phyloP scores from a whole-genome alignment of 345 rosid species.

The Aquilaria sinensis region DNA sequence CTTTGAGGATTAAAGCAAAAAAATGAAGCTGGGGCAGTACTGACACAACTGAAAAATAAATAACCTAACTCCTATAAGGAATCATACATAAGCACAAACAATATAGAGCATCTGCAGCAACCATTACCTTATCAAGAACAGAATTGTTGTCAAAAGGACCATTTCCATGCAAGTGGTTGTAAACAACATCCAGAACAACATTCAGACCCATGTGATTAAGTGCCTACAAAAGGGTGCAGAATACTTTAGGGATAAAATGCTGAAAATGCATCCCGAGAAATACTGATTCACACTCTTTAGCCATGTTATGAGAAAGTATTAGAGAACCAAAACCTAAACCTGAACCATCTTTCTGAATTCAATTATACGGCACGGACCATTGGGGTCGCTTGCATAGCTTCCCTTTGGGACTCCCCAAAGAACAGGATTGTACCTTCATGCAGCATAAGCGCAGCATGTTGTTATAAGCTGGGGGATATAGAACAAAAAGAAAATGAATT shows the following conservation, averaged over 20 bases:
- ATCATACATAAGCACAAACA: not conserved
- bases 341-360: constrained; percentile 96
- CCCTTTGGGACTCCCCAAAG: constrained; percentile 98
- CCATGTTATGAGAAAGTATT: not conserved
- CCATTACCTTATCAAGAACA: constrained; percentile 82
- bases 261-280: constrained; percentile 1
- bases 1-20: no score
- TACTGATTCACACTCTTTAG: not conserved
- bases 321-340: constrained; percentile 36
- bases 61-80: constrained; percentile 1
- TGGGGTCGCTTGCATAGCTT: constrained; percentile 83
- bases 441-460: constrained; percentile 14
- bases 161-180: constrained; percentile 86
- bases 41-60: constrained; percentile 8
- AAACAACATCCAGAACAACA: constrained; percentile 88
- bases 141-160: constrained; percentile 77
- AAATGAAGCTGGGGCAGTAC: no score
- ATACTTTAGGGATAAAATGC: no score
- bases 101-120: constrained; percentile 2
- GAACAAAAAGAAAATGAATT: not conserved
- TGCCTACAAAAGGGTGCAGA: constrained; percentile 33
- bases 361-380: constrained; percentile 60
- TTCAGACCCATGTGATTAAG: constrained; percentile 58
- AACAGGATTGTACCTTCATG: constrained; percentile 83
- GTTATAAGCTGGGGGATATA: not conserved